Evolutionary conservation across 1,139 yeast genomes (phyloP), one percentile per base, ranked within the genome.

Genomic region (Arxiozyma slooffiae): DNA sequence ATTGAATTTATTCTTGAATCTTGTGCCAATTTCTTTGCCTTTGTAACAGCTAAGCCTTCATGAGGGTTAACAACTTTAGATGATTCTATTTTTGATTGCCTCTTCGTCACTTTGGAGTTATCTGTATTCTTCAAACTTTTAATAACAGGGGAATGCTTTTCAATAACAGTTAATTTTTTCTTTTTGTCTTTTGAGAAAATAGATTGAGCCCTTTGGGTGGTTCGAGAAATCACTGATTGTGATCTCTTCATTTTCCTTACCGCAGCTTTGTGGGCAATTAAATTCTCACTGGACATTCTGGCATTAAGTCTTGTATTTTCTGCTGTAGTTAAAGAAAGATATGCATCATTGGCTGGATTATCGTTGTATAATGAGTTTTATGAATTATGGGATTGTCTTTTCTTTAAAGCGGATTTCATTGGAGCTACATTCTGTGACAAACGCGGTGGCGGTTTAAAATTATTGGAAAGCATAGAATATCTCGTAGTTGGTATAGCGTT

Each of bases 241-340:
- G 64, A 61, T 43, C 65, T 56, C 8, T 42, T 16, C 3, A 46
- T 18, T 41, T 48, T 50, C 18, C 41, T 49, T 4, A 34, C 9
- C 1, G 52, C 30, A 1, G 42, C 38, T 38, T 55, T 56, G n/a
- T 56, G 55, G 8, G 52, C 48, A 37, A 51, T 51, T 16, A 53
- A 57, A 4, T 73, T 65, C 0, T 77, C 62, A 7, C 44, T 44
- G 4, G 81, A 73, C 46, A 79, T 63, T 63, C 79, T 77, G 1
- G 89, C 83, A 64, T 84, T 84, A 52, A 82, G 61, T 53, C 89
- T 73, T 0, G 94, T 84, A 64, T 84, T 84, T 61, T 84, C 89
- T 1, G 90, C 89, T 0, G 94, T 84, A 0, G 89, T 76, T 50
- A 82, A 67, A 0, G 87, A 80, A 47, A 82, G 64, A 58, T 83